A percentile compares a stretch with the other conserved stretches of the same genome.
These are phyloP conservation scores for Ogataea paradorogensis DNA, from an alignment of 805 yeast genomes.

Conservation along the genomic window DNA sequence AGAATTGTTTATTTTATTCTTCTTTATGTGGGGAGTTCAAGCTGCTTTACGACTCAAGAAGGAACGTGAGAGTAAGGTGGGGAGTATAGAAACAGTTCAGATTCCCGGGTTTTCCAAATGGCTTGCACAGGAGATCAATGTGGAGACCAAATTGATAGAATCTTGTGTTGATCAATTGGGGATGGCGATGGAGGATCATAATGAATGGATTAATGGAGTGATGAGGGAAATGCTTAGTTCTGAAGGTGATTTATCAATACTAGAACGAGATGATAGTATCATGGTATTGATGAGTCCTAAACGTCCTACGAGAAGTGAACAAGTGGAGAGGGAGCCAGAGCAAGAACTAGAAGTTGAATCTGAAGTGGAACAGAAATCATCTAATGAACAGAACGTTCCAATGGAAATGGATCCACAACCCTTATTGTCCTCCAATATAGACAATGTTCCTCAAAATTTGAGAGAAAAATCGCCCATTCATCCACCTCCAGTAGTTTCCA, in stretches of 20 bases:
- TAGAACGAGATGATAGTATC: slow-evolving; percentile 14
- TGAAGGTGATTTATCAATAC: slow-evolving; percentile 11
- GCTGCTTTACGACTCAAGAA: slow-evolving; percentile 21
- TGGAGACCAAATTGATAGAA: slow-evolving; percentile 26
- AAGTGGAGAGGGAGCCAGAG: slow-evolving; percentile 11
- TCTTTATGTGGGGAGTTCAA: slow-evolving; percentile 31
- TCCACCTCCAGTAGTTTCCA: background rate
- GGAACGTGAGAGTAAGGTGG: slow-evolving; percentile 10
- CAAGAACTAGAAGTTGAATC: background rate
- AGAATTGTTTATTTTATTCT: slow-evolving; percentile 4
- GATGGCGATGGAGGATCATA: slow-evolving; percentile 23
- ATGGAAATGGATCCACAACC: too few relatives aligned
- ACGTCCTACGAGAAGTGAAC: slow-evolving; percentile 17
- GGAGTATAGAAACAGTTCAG: slow-evolving; percentile 10
- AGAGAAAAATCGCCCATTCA: background rate
- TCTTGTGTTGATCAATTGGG: slow-evolving; percentile 25
- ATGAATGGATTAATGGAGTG: slow-evolving; percentile 31
- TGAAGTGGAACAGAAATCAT: background rate
- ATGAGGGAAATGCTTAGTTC: slow-evolving; percentile 24
- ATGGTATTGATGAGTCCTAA: slow-evolving; percentile 23
- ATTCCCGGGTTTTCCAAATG: slow-evolving; percentile 35
- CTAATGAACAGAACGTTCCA: background rate
- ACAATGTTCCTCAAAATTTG: too few relatives aligned
- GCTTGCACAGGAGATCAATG: slow-evolving; percentile 31
- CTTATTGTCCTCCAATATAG: too few relatives aligned